Evolutionary conservation across 192 early-diverging fungal genomes (phyloP).

Genomic region (Coemansia sp.): DNA sequence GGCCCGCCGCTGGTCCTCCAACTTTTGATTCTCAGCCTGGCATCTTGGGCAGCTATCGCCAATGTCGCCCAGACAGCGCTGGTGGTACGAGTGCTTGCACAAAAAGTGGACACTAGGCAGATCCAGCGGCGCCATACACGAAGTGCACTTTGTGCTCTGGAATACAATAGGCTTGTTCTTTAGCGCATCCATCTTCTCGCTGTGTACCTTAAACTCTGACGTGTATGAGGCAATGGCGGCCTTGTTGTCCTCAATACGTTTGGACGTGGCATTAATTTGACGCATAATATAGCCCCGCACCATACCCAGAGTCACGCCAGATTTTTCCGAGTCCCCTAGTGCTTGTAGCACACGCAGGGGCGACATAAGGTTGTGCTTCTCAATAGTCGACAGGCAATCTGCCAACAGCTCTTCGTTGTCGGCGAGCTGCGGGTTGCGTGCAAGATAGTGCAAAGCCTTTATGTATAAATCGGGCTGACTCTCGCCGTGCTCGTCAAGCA

Average conservation of each 20-base stretch:
- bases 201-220: constrained; percentile 75
- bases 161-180: constrained; percentile 68
- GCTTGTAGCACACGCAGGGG: constrained; percentile 90
- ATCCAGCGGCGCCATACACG: constrained; percentile 74
- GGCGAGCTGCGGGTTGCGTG: constrained; percentile 63
- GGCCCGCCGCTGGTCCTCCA: constrained; percentile 72
- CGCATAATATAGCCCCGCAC: constrained; percentile 80
- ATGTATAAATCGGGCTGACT: constrained; percentile 69
- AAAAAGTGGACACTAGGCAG: constrained; percentile 91
- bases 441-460: constrained; percentile 70
- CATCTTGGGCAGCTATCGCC: constrained; percentile 71
- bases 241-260: constrained; percentile 65
- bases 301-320: constrained; percentile 83
- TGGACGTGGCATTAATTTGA: constrained; percentile 70
- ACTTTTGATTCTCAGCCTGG: constrained; percentile 76
- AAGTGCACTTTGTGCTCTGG: constrained; percentile 75
- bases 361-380: constrained; percentile 79
- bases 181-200: constrained; percentile 80
- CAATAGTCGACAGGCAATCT: constrained; percentile 79
- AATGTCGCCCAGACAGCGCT: constrained; percentile 67
- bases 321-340: constrained; percentile 57
- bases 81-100: constrained; percentile 95
- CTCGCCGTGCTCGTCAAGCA: constrained; percentile 65
- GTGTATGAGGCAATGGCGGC: constrained; percentile 72
- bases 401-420: constrained; percentile 59